Evolutionary conservation across 73 alveolate genomes (phyloP).

Genomic region (Uronychia setigera): DNA sequence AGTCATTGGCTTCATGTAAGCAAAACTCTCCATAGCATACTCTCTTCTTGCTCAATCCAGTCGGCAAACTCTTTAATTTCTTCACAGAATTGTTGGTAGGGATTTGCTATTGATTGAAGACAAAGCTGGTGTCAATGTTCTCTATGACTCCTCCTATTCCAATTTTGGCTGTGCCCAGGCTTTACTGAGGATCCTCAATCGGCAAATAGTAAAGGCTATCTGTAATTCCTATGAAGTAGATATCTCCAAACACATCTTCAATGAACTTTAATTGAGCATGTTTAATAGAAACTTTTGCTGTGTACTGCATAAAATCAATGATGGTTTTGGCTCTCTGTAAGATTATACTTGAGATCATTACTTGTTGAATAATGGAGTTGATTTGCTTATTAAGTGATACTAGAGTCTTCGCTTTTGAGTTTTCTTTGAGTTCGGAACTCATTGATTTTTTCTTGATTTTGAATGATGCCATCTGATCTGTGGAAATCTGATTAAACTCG

Average conservation of each 20-base stretch:
- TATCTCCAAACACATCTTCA: slow-evolving; percentile 18
- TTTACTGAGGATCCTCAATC: too few relatives aligned
- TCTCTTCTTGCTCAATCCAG: neutral
- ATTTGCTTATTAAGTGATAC: neutral
- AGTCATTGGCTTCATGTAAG: slow-evolving; percentile 12
- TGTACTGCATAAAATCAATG: slow-evolving; percentile 7
- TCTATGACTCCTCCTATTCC: neutral
- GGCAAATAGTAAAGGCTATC: neutral
- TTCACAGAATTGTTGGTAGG: neutral
- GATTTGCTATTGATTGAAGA: neutral
- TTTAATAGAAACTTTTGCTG: slow-evolving; percentile 15
- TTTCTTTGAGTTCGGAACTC: neutral
- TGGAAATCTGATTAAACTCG: neutral
- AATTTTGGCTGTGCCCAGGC: too few relatives aligned
- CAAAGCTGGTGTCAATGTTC: neutral
- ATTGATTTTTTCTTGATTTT: neutral
- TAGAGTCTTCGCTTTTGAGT: neutral
- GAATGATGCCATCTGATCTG: neutral
- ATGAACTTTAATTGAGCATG: slow-evolving; percentile 7
- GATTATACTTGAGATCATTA: neutral
- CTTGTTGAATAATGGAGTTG: neutral
- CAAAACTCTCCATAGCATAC: slow-evolving; percentile 48
- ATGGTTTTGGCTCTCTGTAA: slow-evolving; percentile 13
- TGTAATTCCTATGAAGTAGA: slow-evolving; percentile 15
- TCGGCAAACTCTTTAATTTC: neutral